Conservation (phyloP, 768 basidiomycete genomes). For the Trametes sanguinea region DNA sequence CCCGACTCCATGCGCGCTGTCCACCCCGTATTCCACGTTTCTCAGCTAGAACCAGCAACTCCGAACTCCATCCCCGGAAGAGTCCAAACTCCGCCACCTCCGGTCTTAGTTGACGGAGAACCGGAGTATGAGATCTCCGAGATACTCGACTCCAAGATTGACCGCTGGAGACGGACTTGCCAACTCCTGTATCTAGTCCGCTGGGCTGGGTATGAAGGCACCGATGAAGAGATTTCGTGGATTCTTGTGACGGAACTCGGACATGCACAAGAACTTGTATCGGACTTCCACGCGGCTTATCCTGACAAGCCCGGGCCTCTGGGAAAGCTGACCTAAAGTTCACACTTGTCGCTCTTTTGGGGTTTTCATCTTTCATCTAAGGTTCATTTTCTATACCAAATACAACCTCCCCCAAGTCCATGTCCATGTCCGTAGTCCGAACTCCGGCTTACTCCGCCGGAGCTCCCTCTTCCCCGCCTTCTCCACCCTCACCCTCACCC, state of each 20-base stretch:
- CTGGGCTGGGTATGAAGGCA: constrained; percentile 8
- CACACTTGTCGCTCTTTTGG: no score
- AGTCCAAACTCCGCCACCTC: constrained; percentile 11
- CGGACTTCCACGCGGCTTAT: neutral
- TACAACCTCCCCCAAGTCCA: no score
- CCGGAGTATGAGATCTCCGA: constrained; percentile 14
- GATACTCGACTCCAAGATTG: constrained; percentile 19
- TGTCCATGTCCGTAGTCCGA: no score
- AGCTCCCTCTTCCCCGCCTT: no score
- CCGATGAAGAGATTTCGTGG: neutral
- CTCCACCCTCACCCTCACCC: no score
- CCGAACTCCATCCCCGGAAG: neutral
- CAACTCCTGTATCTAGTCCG: constrained; percentile 1
- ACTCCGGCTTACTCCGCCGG: no score
- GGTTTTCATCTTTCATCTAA: no score
- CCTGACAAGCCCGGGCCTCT: neutral
- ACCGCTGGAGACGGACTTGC: neutral
- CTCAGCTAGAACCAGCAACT: constrained; percentile 9
- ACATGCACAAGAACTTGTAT: neutral
- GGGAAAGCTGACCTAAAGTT: no score
- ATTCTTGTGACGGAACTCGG: neutral
- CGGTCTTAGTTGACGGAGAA: constrained; percentile 14
- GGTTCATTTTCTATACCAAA: no score
- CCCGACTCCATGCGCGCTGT: constrained; percentile 25
- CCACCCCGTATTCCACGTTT: constrained; percentile 29